A percentile compares a stretch with the other conserved stretches of the same genome.
Conservation (phyloP, 1,139 yeast genomes). For the Hyphopichia burtonii region DNA sequence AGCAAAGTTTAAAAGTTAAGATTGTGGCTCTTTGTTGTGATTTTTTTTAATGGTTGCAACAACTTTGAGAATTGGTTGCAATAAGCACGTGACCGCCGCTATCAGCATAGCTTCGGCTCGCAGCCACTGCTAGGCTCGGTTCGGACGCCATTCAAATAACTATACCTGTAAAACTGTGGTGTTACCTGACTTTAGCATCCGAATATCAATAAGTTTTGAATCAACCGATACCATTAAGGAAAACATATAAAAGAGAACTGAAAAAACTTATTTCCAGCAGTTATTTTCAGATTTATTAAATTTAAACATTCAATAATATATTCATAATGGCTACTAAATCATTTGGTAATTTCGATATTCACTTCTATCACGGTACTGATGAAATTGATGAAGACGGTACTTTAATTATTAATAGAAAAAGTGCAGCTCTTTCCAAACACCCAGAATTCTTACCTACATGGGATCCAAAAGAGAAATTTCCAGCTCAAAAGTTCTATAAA, state of each 20-base stretch:
- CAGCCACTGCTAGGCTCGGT: background rate
- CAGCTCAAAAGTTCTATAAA: conserved; percentile 47
- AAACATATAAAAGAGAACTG: no score
- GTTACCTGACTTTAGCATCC: background rate
- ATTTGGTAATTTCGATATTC: conserved; percentile 43
- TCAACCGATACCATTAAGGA: no score
- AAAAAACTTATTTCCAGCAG: no score
- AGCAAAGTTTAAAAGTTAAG: no score
- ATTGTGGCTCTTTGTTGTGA: background rate
- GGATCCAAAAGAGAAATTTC: conserved; percentile 44
- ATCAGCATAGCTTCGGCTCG: background rate
- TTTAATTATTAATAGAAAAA: conserved; percentile 30
- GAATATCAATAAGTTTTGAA: no score
- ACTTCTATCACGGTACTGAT: conserved; percentile 38
- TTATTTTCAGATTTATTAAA: no score
- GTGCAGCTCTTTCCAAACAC: conserved; percentile 19
- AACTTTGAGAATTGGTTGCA: background rate
- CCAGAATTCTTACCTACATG: conserved; percentile 55
- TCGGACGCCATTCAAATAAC: background rate
- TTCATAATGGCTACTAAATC: background rate
- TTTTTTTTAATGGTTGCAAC: no score
- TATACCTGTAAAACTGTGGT: conserved; percentile 2
- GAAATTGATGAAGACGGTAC: conserved; percentile 39
- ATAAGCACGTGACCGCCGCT: background rate
- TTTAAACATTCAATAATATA: no score